These are phyloP conservation scores for Sclerotinia spermophila DNA, from an alignment of 2,329 filamentous ascomycete genomes.

Conservation along the genomic window DNA sequence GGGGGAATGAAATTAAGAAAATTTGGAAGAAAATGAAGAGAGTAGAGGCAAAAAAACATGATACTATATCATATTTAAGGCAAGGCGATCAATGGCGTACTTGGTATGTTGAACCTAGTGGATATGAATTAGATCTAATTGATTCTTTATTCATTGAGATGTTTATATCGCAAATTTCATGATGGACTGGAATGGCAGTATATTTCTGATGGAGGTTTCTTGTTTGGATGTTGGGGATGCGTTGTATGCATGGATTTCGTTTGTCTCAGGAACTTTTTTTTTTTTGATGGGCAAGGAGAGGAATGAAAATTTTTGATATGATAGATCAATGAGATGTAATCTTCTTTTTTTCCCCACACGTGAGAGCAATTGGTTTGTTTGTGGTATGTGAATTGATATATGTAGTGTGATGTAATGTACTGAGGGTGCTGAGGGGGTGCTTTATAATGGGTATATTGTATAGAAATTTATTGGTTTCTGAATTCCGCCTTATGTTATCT, in stretches of 20 bases:
- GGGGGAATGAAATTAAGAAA: background rate
- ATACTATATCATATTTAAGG: background rate
- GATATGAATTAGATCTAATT: background rate
- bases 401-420: background rate
- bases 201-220: background rate
- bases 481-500: too few relatives aligned
- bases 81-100: conserved; percentile 5
- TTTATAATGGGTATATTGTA: background rate
- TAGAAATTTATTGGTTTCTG: too few relatives aligned
- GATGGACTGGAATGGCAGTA: background rate
- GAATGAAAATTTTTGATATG: background rate
- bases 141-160: background rate
- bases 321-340: background rate
- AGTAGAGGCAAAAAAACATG: background rate
- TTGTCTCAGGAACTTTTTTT: background rate
- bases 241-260: background rate
- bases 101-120: background rate
- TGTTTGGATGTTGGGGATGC: background rate
- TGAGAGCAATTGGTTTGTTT: background rate
- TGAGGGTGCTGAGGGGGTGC: background rate
- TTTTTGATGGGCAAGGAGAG: background rate
- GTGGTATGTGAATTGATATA: background rate
- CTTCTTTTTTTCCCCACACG: background rate
- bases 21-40: background rate
- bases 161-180: background rate